Conservation (phyloP, 2,329 filamentous ascomycete genomes). For the Penicillium sp. region DNA sequence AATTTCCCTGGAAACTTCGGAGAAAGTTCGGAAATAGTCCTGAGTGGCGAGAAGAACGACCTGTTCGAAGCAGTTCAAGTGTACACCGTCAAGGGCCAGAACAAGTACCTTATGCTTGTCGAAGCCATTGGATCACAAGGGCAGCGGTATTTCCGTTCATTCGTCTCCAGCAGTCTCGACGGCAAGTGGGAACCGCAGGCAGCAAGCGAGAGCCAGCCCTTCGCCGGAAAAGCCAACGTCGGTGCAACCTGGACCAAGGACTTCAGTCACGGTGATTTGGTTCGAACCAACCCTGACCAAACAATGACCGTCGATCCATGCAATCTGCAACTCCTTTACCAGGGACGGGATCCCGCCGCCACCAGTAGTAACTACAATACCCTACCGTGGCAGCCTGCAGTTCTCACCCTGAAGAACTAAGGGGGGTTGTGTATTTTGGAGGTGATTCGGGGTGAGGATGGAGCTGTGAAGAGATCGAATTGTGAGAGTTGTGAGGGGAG, state of each 20-base stretch:
- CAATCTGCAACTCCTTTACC: conserved; percentile 64
- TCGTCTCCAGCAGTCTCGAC: conserved; percentile 56
- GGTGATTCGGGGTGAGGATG: too few species aligned
- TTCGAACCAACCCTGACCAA: conserved; percentile 58
- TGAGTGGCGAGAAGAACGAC: conserved; percentile 55
- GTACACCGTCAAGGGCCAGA: conserved; percentile 57
- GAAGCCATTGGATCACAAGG: conserved; percentile 58
- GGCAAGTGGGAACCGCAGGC: conserved; percentile 61
- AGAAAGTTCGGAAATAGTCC: conserved; percentile 47
- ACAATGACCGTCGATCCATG: conserved; percentile 62
- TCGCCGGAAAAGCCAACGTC: conserved; percentile 64
- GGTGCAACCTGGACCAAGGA: conserved; percentile 65
- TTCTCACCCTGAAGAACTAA: conserved; percentile 48
- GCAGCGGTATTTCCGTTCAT: conserved; percentile 63
- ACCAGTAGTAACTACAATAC: conserved; percentile 48
- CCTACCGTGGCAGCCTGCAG: conserved; percentile 55
- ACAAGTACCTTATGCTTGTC: conserved; percentile 65
- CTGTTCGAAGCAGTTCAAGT: conserved; percentile 67
- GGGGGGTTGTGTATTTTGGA: not conserved
- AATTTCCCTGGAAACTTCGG: conserved; percentile 64
- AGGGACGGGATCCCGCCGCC: conserved; percentile 51
- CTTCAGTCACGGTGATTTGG: conserved; percentile 63
- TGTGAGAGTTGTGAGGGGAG: not conserved
- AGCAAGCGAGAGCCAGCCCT: conserved; percentile 54
- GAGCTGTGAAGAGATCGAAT: not conserved